Evolutionary conservation across 306 rosid species (phyloP).

Genomic region (Malus fusca): DNA sequence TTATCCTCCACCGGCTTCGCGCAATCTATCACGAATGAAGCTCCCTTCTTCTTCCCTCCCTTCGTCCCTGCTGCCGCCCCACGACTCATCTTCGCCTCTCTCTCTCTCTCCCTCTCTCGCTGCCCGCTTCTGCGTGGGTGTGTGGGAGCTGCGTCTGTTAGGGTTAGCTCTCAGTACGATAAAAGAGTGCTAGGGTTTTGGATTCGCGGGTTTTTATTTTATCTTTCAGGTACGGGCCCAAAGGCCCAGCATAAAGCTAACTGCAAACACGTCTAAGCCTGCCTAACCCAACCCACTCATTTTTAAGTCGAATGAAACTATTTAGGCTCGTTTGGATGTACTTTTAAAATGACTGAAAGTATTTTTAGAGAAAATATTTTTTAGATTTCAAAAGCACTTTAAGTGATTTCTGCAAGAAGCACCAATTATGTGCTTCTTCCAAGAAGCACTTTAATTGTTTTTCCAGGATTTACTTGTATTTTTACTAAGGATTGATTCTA

Average conservation of each 20-base stretch:
- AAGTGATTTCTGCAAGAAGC: no score
- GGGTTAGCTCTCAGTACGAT: neutral
- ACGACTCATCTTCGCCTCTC: slow-evolving; percentile 65
- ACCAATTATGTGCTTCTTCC: no score
- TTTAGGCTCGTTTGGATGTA: no score
- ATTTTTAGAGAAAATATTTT: no score
- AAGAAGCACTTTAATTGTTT: no score
- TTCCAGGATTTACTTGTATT: no score
- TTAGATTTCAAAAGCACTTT: no score
- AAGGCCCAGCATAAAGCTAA: neutral
- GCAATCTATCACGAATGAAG: slow-evolving; percentile 74
- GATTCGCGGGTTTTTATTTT: neutral
- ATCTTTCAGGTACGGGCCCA: neutral
- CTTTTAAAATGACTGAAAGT: no score
- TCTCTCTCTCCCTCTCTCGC: neutral
- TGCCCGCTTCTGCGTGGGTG: no score
- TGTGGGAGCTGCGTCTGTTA: neutral
- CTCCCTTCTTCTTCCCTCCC: slow-evolving; percentile 89
- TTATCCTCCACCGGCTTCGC: slow-evolving; percentile 90
- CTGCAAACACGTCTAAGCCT: neutral
- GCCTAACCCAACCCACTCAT: neutral
- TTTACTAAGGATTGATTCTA: no score
- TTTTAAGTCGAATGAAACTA: no score
- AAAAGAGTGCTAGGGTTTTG: neutral
- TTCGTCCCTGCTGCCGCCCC: slow-evolving; percentile 59